Base-by-base conservation (phyloP, 345 rosid genomes). In the Pelargonium nanum region DNA sequence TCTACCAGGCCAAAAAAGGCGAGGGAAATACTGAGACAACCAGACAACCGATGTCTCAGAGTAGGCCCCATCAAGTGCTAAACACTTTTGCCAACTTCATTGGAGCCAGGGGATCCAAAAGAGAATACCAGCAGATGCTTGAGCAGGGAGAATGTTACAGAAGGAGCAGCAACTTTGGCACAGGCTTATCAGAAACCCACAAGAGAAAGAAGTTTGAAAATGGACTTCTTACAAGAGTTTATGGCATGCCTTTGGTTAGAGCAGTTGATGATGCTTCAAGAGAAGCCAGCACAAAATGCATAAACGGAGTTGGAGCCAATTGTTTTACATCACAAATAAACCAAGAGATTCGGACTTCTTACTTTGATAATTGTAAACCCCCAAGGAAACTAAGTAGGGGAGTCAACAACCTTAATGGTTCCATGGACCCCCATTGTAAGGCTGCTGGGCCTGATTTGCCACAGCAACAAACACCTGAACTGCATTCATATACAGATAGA, bases 191-290 rank as follows among this genome's bases (percentile, higher is more conserved):
- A 56, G 74, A 70, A 28, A 63, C 63, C 60, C 59, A 19, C 25
- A 81, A 81, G 76, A 86, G 69, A 75, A 68, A 23, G 69, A 79
- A 58, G 76, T 67, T 60, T n/a, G 76, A 77, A 58, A 65, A 69
- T 60, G 79, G 60, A 58, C 63, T 58, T 21, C 55, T 40, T 40
- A 40, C 69, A 16, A 64, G 50, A 56, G 60, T 24, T 44, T 56
- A 62, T 20, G 70, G 44, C 63, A 65, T 70, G 68, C 64, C 63
- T 65, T 60, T 61, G 62, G 34, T 62, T 20, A 56, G 62, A 53
- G 60, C 51, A 26, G 63, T 56, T 16, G 69, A 70, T 62, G 73
- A 67, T 69, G 64, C 54, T 64, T 61, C 73, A 34, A 65, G 53
- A 59, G 71, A 62, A 66, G 61, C 68, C 59, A 64, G 19, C 59